These are phyloP conservation scores for Colletotrichum lentis DNA, from an alignment of 2,329 filamentous ascomycete species.

Conservation along the genomic window DNA sequence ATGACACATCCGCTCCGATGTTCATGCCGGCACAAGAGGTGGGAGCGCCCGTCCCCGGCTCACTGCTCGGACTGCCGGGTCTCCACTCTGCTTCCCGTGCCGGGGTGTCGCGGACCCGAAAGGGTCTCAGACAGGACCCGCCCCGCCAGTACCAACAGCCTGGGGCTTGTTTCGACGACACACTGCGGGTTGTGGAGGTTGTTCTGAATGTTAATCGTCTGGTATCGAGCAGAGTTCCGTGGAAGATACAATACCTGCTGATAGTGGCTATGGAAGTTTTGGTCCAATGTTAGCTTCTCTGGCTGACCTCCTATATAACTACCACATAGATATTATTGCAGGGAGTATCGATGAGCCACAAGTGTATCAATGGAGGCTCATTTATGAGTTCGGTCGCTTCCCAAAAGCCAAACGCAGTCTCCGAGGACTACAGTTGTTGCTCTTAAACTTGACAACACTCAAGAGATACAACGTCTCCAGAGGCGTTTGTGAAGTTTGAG, in stretches of 20 bases:
- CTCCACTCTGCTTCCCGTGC: conserved; percentile 7
- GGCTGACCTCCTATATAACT: background rate
- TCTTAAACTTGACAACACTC: no score
- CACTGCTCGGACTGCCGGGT: conserved; percentile 2
- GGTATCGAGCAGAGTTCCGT: no score
- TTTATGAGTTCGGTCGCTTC: no score
- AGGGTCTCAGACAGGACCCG: conserved; percentile 13
- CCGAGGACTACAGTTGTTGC: background rate
- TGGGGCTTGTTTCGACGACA: conserved; percentile 23
- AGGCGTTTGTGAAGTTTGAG: no score
- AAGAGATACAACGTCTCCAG: background rate
- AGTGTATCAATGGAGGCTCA: background rate
- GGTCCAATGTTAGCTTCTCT: background rate
- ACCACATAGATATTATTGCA: background rate
- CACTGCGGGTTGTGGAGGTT: background rate
- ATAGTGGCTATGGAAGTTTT: background rate
- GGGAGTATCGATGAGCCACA: no score
- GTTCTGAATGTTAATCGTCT: no score
- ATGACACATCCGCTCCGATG: background rate
- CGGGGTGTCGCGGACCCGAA: conserved; percentile 8
- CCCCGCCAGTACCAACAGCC: conserved; percentile 11
- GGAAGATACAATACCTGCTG: background rate
- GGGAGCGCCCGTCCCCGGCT: conserved; percentile 4
- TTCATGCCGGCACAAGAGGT: background rate
- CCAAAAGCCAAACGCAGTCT: background rate